Percentiles rank a stretch among this genome's conserved stretches.
Conservation (phyloP, 257 asterid genomes). For the Jaltomata sinuosa region DNA sequence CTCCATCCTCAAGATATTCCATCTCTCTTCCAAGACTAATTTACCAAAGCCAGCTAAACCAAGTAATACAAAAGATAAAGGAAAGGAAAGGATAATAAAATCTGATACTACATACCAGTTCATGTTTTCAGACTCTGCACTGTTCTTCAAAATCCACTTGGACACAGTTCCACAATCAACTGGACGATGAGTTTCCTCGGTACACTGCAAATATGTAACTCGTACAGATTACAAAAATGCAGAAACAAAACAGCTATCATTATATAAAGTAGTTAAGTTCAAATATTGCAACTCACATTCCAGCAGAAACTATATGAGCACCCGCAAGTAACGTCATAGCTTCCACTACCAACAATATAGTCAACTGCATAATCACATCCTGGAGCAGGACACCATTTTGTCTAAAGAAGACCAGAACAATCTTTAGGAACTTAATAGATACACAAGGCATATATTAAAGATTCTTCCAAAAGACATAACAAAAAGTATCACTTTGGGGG, state of each 20-base stretch:
- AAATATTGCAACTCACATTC: conserved; percentile 51
- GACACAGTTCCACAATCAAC: conserved; percentile 54
- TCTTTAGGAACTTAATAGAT: conserved; percentile 1
- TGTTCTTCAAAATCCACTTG: conserved; percentile 45
- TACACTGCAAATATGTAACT: conserved; percentile 23
- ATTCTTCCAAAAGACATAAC: background rate
- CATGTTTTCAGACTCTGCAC: conserved; percentile 53
- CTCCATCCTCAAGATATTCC: background rate
- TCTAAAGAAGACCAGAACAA: conserved; percentile 26
- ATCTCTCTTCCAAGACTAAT: background rate
- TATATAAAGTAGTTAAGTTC: background rate
- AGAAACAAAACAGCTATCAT: background rate
- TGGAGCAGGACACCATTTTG: conserved; percentile 97
- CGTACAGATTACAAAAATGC: background rate
- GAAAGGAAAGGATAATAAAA: background rate
- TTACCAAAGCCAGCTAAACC: background rate
- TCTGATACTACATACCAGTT: conserved; percentile 27
- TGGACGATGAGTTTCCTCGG: conserved; percentile 53
- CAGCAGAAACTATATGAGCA: conserved; percentile 87
- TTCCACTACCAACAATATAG: conserved; percentile 76
- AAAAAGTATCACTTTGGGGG: background rate
- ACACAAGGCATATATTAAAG: background rate
- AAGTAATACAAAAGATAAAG: background rate
- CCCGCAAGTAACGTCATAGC: conserved; percentile 70
- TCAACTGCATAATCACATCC: conserved; percentile 94